Percentiles rank a stretch among this genome's conserved stretches.
Conservation (phyloP, 2,329 filamentous ascomycete species). For the Colletotrichum theobromicola region DNA sequence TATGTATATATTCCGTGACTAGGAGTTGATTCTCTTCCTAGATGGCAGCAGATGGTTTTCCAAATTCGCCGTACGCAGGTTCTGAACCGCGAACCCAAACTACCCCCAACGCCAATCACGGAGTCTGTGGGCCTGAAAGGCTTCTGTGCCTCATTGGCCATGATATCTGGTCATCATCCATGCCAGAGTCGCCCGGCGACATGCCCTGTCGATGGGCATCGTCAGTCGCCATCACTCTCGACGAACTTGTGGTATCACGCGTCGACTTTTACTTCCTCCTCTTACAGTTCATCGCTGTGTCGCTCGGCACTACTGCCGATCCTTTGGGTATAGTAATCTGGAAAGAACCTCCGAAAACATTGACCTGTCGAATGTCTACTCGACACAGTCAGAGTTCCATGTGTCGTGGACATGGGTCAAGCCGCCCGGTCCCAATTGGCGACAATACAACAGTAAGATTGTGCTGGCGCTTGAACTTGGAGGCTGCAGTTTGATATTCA, state of each 20-base stretch:
- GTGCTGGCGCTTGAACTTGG: background rate
- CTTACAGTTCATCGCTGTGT: background rate
- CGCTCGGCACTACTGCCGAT: background rate
- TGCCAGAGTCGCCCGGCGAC: background rate
- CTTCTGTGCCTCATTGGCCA: background rate
- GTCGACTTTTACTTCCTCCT: background rate
- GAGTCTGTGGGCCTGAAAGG: background rate
- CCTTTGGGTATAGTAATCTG: background rate
- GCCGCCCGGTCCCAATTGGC: background rate
- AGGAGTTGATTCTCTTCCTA: background rate
- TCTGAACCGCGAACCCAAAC: background rate
- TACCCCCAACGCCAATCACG: constrained; percentile 8
- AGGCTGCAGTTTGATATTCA: background rate
- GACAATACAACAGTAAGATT: background rate
- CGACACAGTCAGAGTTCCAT: background rate
- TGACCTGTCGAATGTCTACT: background rate
- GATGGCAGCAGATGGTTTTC: background rate
- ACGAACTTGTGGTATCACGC: background rate
- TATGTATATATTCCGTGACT: constrained; percentile 11
- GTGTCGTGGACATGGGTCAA: background rate
- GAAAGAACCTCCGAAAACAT: background rate
- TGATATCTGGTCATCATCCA: background rate
- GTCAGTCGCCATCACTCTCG: constrained; percentile 4
- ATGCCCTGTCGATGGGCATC: constrained; percentile 15
- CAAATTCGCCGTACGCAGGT: constrained; percentile 6